A percentile compares a stretch with the other conserved stretches of the same genome.
phyloP scores from a whole-genome alignment of 768 basidiomycete species.

The Suillus tomentosus region DNA sequence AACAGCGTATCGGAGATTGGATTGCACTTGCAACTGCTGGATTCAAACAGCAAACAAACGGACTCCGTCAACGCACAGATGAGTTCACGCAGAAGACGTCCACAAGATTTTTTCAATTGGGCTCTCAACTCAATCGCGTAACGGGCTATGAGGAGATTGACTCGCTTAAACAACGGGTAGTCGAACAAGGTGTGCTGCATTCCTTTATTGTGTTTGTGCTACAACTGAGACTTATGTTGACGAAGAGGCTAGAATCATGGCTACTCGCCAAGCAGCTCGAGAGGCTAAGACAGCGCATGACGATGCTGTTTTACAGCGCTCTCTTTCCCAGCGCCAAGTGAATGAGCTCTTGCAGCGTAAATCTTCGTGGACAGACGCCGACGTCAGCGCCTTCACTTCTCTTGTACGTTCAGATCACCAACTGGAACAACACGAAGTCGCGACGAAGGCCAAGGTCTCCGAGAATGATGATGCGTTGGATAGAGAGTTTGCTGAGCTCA shows the following conservation, averaged over 20 bases:
- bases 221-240: constrained; percentile 17
- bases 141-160: constrained; percentile 95
- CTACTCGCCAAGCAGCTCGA: constrained; percentile 65
- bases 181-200: constrained; percentile 68
- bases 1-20: constrained; percentile 47
- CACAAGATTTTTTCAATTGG: constrained; percentile 69
- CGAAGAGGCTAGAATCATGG: constrained; percentile 73
- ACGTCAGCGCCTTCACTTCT: constrained; percentile 85
- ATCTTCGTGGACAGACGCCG: constrained; percentile 86
- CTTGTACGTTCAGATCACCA: constrained; percentile 90
- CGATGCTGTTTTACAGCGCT: constrained; percentile 74
- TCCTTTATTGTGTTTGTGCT: constrained; percentile 2
- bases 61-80: constrained; percentile 52
- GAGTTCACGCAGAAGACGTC: constrained; percentile 58
- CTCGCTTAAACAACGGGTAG: constrained; percentile 73
- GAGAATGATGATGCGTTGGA: constrained; percentile 82
- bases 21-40: constrained; percentile 35
- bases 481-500: constrained; percentile 81
- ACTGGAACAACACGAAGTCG: constrained; percentile 76
- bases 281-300: constrained; percentile 78
- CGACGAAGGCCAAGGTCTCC: constrained; percentile 66
- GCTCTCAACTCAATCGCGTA: constrained; percentile 77
- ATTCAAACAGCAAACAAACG: constrained; percentile 26
- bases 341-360: constrained; percentile 96
- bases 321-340: constrained; percentile 90